Conservation (phyloP, 176 grass and related monocot genomes). For the Lolium perenne region DNA sequence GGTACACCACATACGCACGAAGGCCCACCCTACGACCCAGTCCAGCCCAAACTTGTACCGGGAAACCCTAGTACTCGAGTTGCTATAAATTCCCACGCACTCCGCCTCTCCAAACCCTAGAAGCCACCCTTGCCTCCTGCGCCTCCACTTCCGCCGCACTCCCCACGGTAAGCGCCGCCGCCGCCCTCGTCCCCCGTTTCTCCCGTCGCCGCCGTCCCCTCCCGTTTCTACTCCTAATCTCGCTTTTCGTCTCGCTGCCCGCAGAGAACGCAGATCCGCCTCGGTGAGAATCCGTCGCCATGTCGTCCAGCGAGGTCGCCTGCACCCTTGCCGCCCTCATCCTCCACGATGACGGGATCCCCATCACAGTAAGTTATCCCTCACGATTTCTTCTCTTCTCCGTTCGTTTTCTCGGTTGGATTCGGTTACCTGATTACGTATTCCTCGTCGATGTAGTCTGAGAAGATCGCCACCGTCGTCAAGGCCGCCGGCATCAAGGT, state of each 20-base stretch:
- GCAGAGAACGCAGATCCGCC: constrained; percentile 38
- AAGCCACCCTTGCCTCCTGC: constrained; percentile 26
- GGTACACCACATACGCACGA: not conserved
- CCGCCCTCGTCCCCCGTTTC: too few species aligned
- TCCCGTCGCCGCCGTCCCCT: not conserved
- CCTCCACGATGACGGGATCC: constrained; percentile 75
- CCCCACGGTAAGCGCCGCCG: not conserved
- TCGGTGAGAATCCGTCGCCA: constrained; percentile 24
- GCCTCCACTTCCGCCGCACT: constrained; percentile 31
- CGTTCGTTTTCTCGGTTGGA: not conserved
- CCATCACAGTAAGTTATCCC: constrained; percentile 59
- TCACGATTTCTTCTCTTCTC: not conserved
- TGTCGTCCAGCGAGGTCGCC: constrained; percentile 72
- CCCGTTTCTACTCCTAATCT: not conserved
- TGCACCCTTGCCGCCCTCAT: constrained; percentile 85
- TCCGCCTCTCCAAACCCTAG: constrained; percentile 27
- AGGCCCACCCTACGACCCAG: not conserved
- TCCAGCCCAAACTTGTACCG: constrained; percentile 31
- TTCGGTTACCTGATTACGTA: not conserved
- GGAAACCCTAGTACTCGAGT: constrained; percentile 40
- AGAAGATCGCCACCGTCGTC: constrained; percentile 71
- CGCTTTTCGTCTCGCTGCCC: not conserved
- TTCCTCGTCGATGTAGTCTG: constrained; percentile 19
- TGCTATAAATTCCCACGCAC: not conserved
- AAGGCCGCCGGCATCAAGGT: constrained; percentile 83